Percentiles rank a stretch among this genome's conserved stretches.
Conservation (phyloP, 192 early-diverging fungal genomes). For the Coemansia sp. region DNA sequence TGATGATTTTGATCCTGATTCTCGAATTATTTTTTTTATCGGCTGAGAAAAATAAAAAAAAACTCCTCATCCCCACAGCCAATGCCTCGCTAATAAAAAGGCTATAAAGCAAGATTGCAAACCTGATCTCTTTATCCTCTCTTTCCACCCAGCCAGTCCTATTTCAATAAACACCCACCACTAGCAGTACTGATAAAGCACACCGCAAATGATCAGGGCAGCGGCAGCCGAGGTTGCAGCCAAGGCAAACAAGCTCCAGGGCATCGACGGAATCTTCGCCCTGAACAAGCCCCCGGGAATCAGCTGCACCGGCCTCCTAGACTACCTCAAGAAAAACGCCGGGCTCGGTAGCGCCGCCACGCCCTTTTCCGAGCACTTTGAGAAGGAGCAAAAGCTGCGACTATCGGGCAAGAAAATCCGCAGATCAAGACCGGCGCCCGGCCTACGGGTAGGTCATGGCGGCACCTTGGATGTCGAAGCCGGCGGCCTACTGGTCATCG, state of each 20-base stretch:
- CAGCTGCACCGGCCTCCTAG: constrained; percentile 41
- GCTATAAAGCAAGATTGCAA: too few relatives aligned
- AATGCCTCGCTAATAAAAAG: too few relatives aligned
- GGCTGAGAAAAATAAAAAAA: too few relatives aligned
- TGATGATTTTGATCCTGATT: too few relatives aligned
- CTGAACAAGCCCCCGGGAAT: constrained; percentile 52
- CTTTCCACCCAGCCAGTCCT: too few relatives aligned
- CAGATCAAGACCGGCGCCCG: neutral
- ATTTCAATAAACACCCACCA: too few relatives aligned
- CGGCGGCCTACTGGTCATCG: constrained; percentile 50
- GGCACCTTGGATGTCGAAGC: constrained; percentile 50
- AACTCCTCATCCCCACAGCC: too few relatives aligned
- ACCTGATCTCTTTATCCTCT: too few relatives aligned
- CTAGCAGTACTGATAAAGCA: too few relatives aligned
- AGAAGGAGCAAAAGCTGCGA: constrained; percentile 22
- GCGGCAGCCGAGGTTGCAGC: constrained; percentile 17
- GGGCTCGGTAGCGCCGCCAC: constrained; percentile 7
- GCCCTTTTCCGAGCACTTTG: constrained; percentile 43
- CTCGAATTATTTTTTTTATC: too few relatives aligned
- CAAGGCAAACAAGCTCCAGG: neutral
- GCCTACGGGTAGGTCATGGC: constrained; percentile 39
- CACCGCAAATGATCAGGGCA: neutral
- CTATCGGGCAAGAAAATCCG: constrained; percentile 18
- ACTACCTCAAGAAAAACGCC: constrained; percentile 47
- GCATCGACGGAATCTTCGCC: constrained; percentile 35